Conservation (phyloP, 768 basidiomycete species). For the Leccinum obscurum region DNA sequence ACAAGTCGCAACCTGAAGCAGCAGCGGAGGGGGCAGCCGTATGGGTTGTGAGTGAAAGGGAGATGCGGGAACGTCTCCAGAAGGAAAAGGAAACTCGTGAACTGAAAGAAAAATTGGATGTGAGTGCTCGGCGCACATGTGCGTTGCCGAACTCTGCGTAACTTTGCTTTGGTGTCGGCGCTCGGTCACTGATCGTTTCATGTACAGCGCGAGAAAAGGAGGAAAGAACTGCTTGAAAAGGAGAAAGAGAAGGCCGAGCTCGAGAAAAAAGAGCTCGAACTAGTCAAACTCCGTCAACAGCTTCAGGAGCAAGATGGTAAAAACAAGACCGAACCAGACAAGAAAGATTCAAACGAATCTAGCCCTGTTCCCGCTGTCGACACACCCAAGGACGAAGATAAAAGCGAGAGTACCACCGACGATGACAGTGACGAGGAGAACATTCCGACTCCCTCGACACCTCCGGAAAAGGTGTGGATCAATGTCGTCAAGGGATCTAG, state of each 20-base stretch:
- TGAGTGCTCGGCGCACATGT: constrained; percentile 38
- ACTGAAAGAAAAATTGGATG: constrained; percentile 63
- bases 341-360: constrained; percentile 36
- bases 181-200: constrained; percentile 9
- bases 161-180: constrained; percentile 5
- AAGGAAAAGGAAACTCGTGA: constrained; percentile 75
- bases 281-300: constrained; percentile 51
- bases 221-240: constrained; percentile 45
- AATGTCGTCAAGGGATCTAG: constrained; percentile 28
- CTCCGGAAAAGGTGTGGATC: constrained; percentile 33
- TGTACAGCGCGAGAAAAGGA: constrained; percentile 44
- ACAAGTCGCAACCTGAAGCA: constrained; percentile 79
- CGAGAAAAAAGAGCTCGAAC: constrained; percentile 64
- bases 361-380: constrained; percentile 6
- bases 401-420: constrained; percentile 35
- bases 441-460: constrained; percentile 33
- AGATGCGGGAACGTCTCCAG: constrained; percentile 70
- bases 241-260: constrained; percentile 61
- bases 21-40: constrained; percentile 64
- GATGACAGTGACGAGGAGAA: constrained; percentile 46
- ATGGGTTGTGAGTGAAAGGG: constrained; percentile 78
- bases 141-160: constrained; percentile 20
- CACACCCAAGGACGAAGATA: constrained; percentile 29
- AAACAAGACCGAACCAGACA: constrained; percentile 44
- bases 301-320: constrained; percentile 55